A percentile compares a stretch with the other conserved stretches of the same genome.
Conservation (phyloP, 2,329 filamentous ascomycete species). For the Alternaria postmessia region DNA sequence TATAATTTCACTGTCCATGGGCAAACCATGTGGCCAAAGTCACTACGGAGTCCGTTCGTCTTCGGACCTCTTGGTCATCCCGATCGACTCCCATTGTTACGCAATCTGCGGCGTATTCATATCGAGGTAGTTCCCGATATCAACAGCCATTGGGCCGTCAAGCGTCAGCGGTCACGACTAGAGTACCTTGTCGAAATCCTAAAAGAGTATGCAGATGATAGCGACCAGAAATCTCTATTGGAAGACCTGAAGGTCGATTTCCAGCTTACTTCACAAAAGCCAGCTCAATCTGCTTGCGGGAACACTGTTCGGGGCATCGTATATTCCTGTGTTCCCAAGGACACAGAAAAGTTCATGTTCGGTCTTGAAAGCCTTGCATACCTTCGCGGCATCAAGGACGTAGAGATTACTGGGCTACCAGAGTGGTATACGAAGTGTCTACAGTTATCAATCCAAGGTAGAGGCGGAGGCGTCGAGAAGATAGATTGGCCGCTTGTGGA, state of each 20-base stretch:
- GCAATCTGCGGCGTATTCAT: conserved; percentile 28
- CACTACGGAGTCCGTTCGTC: conserved; percentile 24
- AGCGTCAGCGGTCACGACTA: conserved; percentile 28
- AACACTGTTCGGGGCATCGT: too few relatives aligned
- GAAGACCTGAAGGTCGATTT: conserved; percentile 16
- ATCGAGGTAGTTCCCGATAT: conserved; percentile 13
- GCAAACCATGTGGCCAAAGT: conserved; percentile 8
- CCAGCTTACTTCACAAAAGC: background rate
- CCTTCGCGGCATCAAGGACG: conserved; percentile 28
- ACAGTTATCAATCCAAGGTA: conserved; percentile 29
- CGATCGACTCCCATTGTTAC: conserved; percentile 23
- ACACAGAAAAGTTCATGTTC: conserved; percentile 24
- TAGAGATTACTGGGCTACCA: conserved; percentile 21
- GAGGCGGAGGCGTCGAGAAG: conserved; percentile 24
- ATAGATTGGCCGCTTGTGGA: conserved; percentile 28
- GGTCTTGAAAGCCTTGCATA: conserved; percentile 26
- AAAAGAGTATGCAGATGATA: conserved; percentile 30
- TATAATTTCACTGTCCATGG: conserved; percentile 27
- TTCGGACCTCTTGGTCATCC: conserved; percentile 26
- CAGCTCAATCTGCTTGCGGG: background rate
- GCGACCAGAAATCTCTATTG: conserved; percentile 25
- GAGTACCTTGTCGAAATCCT: conserved; percentile 31
- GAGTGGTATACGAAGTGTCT: conserved; percentile 34
- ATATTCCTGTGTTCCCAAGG: background rate
- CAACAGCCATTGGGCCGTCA: conserved; percentile 17